Evolutionary conservation across 495 filamentous ascomycete species (phyloP).

Genomic region (Cercophora scortea): DNA sequence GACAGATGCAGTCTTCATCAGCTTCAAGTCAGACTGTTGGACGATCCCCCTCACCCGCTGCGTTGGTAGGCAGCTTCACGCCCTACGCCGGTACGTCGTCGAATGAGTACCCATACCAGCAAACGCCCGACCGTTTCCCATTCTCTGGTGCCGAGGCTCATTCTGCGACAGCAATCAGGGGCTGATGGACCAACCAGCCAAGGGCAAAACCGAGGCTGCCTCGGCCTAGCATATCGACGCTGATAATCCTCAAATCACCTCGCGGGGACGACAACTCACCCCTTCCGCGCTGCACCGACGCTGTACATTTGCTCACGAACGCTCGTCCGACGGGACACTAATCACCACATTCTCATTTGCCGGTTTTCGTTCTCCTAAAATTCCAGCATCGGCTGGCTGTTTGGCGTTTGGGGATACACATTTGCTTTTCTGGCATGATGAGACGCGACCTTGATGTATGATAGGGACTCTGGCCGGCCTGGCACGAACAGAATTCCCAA

Average conservation of each 20-base stretch:
- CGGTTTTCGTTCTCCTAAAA: background rate
- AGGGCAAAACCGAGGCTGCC: background rate
- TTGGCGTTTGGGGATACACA: conserved; percentile 5
- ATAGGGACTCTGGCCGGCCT: background rate
- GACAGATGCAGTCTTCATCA: background rate
- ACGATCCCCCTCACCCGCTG: conserved; percentile 16
- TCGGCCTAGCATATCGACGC: background rate
- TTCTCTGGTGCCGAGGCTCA: conserved; percentile 31
- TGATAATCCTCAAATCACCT: background rate
- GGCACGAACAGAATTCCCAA: background rate
- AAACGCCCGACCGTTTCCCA: conserved; percentile 29
- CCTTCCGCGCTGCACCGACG: background rate
- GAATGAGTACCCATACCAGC: conserved; percentile 29
- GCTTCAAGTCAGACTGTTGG: conserved; percentile 12
- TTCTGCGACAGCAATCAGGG: conserved; percentile 25
- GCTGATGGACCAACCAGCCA: background rate
- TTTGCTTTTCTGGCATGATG: conserved; percentile 5
- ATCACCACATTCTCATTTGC: background rate
- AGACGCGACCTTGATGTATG: conserved; percentile 4
- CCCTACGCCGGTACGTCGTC: conserved; percentile 33
- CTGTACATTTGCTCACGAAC: conserved; percentile 4
- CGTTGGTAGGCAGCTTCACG: conserved; percentile 17
- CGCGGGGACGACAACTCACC: background rate
- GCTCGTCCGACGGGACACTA: conserved; percentile 1
- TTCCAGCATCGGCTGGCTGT: conserved; percentile 8